phyloP scores from a whole-genome alignment of 108 stramenopile species.

The Cyclostephanos invisitatus region DNA sequence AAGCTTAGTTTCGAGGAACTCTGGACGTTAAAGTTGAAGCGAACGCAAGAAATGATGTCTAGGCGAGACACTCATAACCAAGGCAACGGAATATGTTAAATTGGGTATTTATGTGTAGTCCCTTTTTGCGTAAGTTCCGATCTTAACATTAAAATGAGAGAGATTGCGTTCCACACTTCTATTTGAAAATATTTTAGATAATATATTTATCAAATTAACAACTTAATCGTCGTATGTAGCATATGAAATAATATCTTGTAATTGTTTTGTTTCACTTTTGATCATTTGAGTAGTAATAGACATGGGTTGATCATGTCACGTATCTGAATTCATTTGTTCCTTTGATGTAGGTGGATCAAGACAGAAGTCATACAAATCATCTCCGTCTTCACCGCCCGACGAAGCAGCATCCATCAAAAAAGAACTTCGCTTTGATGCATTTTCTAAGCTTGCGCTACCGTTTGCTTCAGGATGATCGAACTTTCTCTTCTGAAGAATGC shows the following conservation, averaged over 20 bases:
- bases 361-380: slow-evolving; percentile 75
- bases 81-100: not conserved
- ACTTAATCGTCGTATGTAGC: not conserved
- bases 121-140: not conserved
- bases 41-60: slow-evolving; percentile 12
- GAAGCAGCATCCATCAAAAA: slow-evolving; percentile 57
- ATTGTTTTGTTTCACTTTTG: not conserved
- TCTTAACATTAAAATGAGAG: not conserved
- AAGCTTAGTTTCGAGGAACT: slow-evolving; percentile 27
- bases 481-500: not conserved
- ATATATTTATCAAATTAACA: slow-evolving; percentile 7
- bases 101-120: too few species aligned
- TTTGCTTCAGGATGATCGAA: not conserved
- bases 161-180: not conserved
- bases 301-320: slow-evolving; percentile 13
- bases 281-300: not conserved
- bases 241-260: slow-evolving; percentile 5
- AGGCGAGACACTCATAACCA: not conserved
- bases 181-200: too few species aligned
- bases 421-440: slow-evolving; percentile 68
- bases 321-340: slow-evolving; percentile 28
- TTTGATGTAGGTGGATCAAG: slow-evolving; percentile 51
- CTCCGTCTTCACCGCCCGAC: slow-evolving; percentile 47
- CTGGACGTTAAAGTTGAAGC: slow-evolving; percentile 21
- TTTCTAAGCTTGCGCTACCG: slow-evolving; percentile 25